Evolutionary conservation across 257 asterid genomes (phyloP).

Genomic region (Ligustrum vulgare): DNA sequence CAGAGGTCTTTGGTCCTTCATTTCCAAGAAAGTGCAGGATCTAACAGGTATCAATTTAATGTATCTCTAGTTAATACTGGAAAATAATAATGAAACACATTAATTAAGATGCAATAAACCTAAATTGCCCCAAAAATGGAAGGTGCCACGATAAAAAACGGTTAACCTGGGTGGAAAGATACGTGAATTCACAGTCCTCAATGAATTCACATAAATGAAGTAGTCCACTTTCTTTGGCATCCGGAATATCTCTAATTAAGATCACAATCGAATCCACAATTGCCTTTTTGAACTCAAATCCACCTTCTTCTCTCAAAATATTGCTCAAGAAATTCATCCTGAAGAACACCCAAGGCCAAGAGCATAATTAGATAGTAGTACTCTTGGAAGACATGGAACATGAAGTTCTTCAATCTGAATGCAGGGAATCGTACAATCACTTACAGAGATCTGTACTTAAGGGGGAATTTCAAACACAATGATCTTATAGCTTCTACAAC

Average conservation of each 20-base stretch:
- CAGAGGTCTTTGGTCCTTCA: constrained; percentile 95
- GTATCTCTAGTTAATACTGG: not conserved
- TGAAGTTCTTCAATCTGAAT: constrained; percentile 10
- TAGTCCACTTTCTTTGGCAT: constrained; percentile 93
- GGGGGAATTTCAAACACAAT: constrained; percentile 89
- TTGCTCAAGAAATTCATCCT: constrained; percentile 97
- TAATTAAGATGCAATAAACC: constrained; percentile 11
- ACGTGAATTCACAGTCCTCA: constrained; percentile 96
- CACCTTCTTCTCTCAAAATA: constrained; percentile 96
- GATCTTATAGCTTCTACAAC: constrained; percentile 96
- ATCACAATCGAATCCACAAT: constrained; percentile 94
- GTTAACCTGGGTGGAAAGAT: constrained; percentile 92
- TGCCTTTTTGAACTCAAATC: constrained; percentile 92
- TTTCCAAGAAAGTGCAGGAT: constrained; percentile 94
- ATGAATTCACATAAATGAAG: constrained; percentile 94
- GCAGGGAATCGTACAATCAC: constrained; percentile 32
- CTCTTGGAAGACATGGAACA: constrained; percentile 18
- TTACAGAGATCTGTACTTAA: constrained; percentile 91
- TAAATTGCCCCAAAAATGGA: constrained; percentile 12
- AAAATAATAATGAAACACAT: constrained; percentile 2
- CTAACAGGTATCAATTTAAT: constrained; percentile 34
- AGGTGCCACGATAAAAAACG: constrained; percentile 15
- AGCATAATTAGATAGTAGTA: constrained; percentile 15
- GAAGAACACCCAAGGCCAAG: constrained; percentile 12
- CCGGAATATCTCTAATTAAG: constrained; percentile 92